These are phyloP conservation scores for Suillus tomentosus DNA, from an alignment of 768 basidiomycete species.

Conservation along the genomic window DNA sequence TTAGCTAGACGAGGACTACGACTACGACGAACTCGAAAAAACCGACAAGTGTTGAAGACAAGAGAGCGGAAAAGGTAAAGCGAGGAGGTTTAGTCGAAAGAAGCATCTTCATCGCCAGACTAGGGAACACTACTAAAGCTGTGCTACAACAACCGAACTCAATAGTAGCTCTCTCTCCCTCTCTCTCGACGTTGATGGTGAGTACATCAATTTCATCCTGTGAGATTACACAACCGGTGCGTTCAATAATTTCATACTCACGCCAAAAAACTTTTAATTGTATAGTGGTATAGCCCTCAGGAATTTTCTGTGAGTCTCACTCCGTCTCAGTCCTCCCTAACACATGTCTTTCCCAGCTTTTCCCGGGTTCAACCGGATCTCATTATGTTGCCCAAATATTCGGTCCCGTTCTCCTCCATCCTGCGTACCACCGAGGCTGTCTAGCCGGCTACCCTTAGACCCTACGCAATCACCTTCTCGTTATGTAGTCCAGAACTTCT, in stretches of 20 bases:
- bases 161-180: background rate
- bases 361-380: background rate
- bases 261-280: background rate
- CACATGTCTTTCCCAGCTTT: background rate
- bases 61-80: constrained; percentile 7
- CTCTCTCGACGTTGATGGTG: background rate
- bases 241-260: background rate
- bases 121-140: constrained; percentile 9
- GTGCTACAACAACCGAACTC: constrained; percentile 5
- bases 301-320: background rate
- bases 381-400: background rate
- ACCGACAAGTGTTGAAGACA: constrained; percentile 2
- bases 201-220: background rate
- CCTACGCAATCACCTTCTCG: background rate
- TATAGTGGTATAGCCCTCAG: background rate
- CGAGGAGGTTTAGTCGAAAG: constrained; percentile 5
- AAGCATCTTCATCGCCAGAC: background rate
- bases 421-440: background rate
- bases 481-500: constrained; percentile 4
- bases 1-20: background rate
- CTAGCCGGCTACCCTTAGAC: background rate
- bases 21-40: background rate
- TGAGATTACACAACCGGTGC: background rate
- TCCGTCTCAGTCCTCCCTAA: background rate
- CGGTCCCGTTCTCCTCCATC: constrained; percentile 1